Evolutionary conservation across 1,284 basidiomycete species (phyloP).

Genomic region (Heterobasidion occidentale): DNA sequence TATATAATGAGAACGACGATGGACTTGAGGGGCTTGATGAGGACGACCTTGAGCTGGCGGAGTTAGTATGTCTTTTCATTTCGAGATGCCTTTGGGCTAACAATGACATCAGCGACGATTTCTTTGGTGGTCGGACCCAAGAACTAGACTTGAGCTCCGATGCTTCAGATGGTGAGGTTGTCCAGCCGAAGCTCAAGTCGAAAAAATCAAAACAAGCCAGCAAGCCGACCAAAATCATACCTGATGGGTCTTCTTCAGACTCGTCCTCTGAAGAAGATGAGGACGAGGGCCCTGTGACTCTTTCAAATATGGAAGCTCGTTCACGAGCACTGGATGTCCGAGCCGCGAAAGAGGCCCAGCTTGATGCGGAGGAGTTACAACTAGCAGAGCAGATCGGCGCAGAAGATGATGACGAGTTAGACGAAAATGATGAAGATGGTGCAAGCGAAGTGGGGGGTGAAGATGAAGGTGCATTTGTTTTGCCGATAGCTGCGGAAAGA

Average conservation of each 20-base stretch:
- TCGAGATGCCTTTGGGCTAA: constrained; percentile 7
- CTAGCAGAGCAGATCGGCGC: constrained; percentile 39
- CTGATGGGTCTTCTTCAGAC: constrained; percentile 33
- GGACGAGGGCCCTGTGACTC: constrained; percentile 57
- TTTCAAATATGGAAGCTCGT: constrained; percentile 70
- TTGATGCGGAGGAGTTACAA: constrained; percentile 61
- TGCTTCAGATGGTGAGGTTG: constrained; percentile 55
- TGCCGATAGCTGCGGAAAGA: constrained; percentile 78
- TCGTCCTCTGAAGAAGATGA: constrained; percentile 37
- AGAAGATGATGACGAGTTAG: constrained; percentile 44
- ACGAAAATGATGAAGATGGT: constrained; percentile 53
- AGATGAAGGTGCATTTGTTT: constrained; percentile 53
- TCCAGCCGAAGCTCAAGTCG: constrained; percentile 27
- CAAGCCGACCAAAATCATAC: constrained; percentile 41
- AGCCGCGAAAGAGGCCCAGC: constrained; percentile 57
- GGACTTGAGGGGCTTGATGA: constrained; percentile 33
- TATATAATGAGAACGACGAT: constrained; percentile 45
- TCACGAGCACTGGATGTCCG: constrained; percentile 65
- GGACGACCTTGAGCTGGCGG: constrained; percentile 40
- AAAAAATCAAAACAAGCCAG: constrained; percentile 48
- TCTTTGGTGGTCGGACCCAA: constrained; percentile 43
- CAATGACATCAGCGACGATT: constrained; percentile 19
- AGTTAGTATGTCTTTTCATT: constrained; percentile 18
- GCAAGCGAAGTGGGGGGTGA: constrained; percentile 53
- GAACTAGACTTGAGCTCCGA: constrained; percentile 68